Evolutionary conservation across 2,329 filamentous ascomycete species (phyloP).

Genomic region (Colletotrichum paranaense): DNA sequence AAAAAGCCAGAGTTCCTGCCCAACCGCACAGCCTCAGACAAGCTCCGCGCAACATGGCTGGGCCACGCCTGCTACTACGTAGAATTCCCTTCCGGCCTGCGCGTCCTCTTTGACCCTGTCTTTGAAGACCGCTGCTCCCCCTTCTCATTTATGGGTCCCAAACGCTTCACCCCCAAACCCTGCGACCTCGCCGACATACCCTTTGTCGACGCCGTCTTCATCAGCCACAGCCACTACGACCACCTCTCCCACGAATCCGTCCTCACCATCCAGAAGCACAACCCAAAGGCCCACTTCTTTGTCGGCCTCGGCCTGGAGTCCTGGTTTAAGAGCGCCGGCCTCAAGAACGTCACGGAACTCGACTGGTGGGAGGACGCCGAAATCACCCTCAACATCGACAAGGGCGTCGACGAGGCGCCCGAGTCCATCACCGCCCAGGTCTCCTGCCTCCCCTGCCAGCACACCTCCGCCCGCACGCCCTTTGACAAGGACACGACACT

Average conservation of each 20-base stretch:
- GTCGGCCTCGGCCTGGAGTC: constrained; percentile 84
- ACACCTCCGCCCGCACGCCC: constrained; percentile 75
- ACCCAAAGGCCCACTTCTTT: constrained; percentile 88
- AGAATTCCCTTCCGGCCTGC: constrained; percentile 86
- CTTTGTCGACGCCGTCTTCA: constrained; percentile 79
- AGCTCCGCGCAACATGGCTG: constrained; percentile 90
- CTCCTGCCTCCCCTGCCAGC: constrained; percentile 86
- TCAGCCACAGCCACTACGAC: constrained; percentile 94
- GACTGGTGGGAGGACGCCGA: constrained; percentile 95
- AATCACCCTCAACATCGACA: constrained; percentile 67
- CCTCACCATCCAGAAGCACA: constrained; percentile 73
- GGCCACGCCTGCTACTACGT: constrained; percentile 95
- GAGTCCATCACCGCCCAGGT: constrained; percentile 76
- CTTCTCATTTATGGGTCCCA: constrained; percentile 75
- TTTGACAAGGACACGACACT: constrained; percentile 82
- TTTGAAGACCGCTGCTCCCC: constrained; percentile 91
- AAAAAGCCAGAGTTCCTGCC: constrained; percentile 75
- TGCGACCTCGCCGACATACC: constrained; percentile 85
- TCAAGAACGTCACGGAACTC: constrained; percentile 84
- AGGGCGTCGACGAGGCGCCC: constrained; percentile 39
- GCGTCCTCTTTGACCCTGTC: constrained; percentile 93
- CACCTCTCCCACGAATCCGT: constrained; percentile 85
- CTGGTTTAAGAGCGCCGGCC: constrained; percentile 81
- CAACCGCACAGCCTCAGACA: constrained; percentile 63
- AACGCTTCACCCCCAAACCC: constrained; percentile 81